Base-by-base conservation (phyloP, 176 grass and related monocot species). In the Raddia guianensis region DNA sequence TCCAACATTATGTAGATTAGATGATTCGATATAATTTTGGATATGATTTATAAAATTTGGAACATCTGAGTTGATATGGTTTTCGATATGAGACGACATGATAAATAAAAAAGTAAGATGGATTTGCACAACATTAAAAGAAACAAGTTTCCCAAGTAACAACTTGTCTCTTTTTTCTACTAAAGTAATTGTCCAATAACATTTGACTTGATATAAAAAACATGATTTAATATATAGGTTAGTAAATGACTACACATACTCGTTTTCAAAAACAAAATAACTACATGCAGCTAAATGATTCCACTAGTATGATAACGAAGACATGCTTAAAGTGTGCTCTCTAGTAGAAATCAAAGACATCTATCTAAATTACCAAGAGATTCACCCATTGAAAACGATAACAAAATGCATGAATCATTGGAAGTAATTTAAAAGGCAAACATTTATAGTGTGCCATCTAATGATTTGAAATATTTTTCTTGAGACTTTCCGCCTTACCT, bases 171-270 rank as follows among this genome's bases (percentile, higher is more conserved):
- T 44, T 53, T 53, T 33, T 53, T 20, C 42, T 35, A 18, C 32
- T 66, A 35, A 79, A 13, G 62, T 53, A 48, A 9, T 40, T 63
- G 76, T 79, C 16, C 37, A 49, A 54, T 43, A 62, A 52, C 61
- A 53, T 6, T 42, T 78, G 61, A n/a, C 59, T 11, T 64, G 33
- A 7, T 43, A 54, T 5, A 52, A 14, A 18, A 0, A 73, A 54
- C 56, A 70, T 21, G 6, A 11, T 49, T 49, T 27, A 27, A 32
- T 21, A 14, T 49, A 32, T 1, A 3, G 21, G 2, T 21, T 32
- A 12, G 16, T 19, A 43, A 9, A 6, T 68, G 8, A 9, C 7
- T 68, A 20, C 14, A 33, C 43, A 20, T 32, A 50, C 43, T 50
- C 3, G n/a, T 27, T 59, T 21, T 50, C 16, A 19, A 16, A 68